Evolutionary conservation across 441 rosid genomes (phyloP).

Genomic region (Jatropha podagrica): DNA sequence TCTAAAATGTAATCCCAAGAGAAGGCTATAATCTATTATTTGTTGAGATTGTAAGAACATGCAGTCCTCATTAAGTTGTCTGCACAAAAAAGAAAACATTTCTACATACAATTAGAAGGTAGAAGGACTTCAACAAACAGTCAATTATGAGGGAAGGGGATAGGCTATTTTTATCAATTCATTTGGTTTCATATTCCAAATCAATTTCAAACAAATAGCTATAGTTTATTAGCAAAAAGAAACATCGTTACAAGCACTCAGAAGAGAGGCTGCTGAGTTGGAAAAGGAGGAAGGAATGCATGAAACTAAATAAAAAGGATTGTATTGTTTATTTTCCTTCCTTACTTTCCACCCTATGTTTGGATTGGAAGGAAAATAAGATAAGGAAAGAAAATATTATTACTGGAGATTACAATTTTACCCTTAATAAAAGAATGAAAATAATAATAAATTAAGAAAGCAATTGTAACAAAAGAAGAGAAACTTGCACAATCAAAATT

Average conservation of each 20-base stretch:
- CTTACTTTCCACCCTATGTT: no score
- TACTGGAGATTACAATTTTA: no score
- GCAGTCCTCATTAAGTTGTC: constrained; percentile 80
- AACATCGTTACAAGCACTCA: background rate
- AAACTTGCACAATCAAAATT: background rate
- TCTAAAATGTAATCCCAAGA: constrained; percentile 92
- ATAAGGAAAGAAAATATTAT: no score
- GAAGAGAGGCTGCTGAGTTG: background rate
- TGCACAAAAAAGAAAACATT: constrained; percentile 37
- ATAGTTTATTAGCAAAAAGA: background rate
- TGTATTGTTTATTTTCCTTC: no score
- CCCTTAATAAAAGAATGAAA: no score
- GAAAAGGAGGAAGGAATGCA: background rate
- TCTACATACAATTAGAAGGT: constrained; percentile 25
- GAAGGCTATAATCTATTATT: constrained; percentile 94
- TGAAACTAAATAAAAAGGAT: background rate
- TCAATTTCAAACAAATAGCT: background rate
- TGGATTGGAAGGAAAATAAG: no score
- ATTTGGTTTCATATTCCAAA: constrained; percentile 2
- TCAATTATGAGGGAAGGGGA: background rate
- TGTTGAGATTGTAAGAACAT: constrained; percentile 83
- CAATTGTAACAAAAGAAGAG: background rate
- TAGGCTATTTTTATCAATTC: background rate
- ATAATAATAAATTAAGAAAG: no score
- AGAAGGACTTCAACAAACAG: background rate